Base-by-base conservation (phyloP, 2,329 filamentous ascomycete species). In the Aspergillus neoniger region DNA sequence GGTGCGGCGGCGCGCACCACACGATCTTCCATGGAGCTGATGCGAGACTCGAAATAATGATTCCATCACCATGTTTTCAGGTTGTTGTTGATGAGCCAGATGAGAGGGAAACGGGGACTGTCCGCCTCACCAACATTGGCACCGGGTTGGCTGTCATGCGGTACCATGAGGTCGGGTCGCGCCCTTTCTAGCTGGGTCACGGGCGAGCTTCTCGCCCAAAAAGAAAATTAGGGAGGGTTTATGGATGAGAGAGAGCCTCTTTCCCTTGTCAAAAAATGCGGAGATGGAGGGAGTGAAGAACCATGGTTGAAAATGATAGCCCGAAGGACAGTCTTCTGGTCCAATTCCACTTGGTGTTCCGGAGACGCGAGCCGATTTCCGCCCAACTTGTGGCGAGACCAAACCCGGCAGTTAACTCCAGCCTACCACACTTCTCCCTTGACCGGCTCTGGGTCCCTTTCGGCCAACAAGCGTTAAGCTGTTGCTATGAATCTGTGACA, bases 391-490 rank as follows among this genome's bases (percentile, higher is more conserved):
- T 54, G 55, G 55, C 25, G 36, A 55, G 53, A 30, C 52, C 38
- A 41, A 38, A 28, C 51, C 49, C 63, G 63, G 63, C 62, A 60
- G n/a, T 64, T 32, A 55, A 14, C 62, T 64, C 63, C 63, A 64
- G 62, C 63, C 63, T 65, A 65, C 63, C 63, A 65, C 63, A 43
- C 25, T 23, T 41, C 44, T 38, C 28, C 49, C 44, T 55, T 38
- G 5, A 36, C 23, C 39, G 25, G 25, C 17, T 36, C 43, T 60
- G 49, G 58, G 38, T 53, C 49, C 52, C 50, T 61, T 12, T 9
- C 53, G 53, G 43, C 53, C 53, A 55, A 55, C 53, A 47, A 55
- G 53, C 41, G 53, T 36, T 9, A 25, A 55, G 52, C 15, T n/a
- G 23, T 44, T 21, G 21, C 23, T 47, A 32, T 44, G 39, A 47